A percentile compares a stretch with the other conserved stretches of the same genome.
Evolutionary conservation across 208 protist species (phyloP).

Genomic region (Acanthamoeba triangularis): DNA sequence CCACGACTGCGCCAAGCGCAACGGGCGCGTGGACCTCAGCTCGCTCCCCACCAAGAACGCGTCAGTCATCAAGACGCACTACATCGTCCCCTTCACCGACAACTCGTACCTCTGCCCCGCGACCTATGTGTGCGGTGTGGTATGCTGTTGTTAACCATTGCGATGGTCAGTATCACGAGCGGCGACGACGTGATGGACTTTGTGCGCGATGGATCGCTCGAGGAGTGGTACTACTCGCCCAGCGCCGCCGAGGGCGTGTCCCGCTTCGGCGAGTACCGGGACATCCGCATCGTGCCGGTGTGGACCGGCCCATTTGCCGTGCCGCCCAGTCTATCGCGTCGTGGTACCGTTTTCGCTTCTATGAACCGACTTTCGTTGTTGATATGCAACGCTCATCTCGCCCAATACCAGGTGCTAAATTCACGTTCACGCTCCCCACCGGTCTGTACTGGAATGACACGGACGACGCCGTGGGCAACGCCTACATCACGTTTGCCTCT

Average conservation of each 20-base stretch:
- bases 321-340: too few relatives aligned
- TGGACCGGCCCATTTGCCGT: too few relatives aligned
- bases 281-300: constrained; percentile 16
- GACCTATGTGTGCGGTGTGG: too few relatives aligned
- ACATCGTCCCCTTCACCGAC: constrained; percentile 65
- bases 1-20: background rate
- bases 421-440: background rate
- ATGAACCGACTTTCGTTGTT: too few relatives aligned
- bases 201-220: background rate
- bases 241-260: background rate
- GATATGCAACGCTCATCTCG: too few relatives aligned
- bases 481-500: constrained; percentile 13
- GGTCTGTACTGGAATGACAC: background rate
- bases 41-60: background rate
- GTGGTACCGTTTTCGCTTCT: background rate
- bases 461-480: background rate
- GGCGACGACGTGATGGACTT: constrained; percentile 67
- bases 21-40: background rate
- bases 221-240: constrained; percentile 66
- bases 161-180: background rate
- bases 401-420: background rate
- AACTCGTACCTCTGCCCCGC: background rate
- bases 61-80: too few relatives aligned
- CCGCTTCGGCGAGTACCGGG: constrained; percentile 46
- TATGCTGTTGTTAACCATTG: too few relatives aligned